Evolutionary conservation across 345 rosid genomes (phyloP), one percentile per base, ranked within the genome.

Genomic region (Rhodamnia rubescens): DNA sequence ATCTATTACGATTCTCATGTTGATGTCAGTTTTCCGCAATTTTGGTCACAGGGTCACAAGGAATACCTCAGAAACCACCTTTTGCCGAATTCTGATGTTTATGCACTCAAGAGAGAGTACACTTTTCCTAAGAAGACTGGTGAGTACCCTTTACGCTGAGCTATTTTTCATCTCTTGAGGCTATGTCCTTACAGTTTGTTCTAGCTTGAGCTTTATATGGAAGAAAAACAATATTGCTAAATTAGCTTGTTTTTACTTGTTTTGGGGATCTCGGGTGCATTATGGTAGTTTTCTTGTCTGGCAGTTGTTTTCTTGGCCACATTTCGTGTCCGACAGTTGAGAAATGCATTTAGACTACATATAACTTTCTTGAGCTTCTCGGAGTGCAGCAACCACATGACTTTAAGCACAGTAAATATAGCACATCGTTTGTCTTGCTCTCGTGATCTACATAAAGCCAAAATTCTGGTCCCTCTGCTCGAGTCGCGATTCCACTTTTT

Each of bases 1-100:
- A 69, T 69, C 24, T 20, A 69, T 69, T 69, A 16, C 9, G 78
- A 69, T 44, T 32, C 47, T 32, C 44, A 4, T 69, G 47, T 69
- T 32, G 78, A 69, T 32, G 78, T 69, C 78, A 18, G 24, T 18
- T 69, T 32, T 69, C 47, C 44, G 22, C 44, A 32, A 32, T 69
- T 69, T 69, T 32, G 47, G 11, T 69, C 47, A 69, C 42, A 87
- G 89, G 89, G 89, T 16, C 85, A 82, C 56, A 87, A 87, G 82
- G 89, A 87, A 64, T 87, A 85, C 59, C 85, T 87, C 74, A 85
- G 89, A 64, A 87, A 87, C 87, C 87, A 87, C 86, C 74, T 87
- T 20, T 75, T 54, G 85, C 89, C 87, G 3, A 87, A 87, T 55
- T 83, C 89, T 83, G 83, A 86, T 12, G 85, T 86, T n/a, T 85